A percentile compares a stretch with the other conserved stretches of the same genome.
These are phyloP conservation scores for Vigna trinervia DNA, from an alignment of 306 rosid species.

Conservation along the genomic window DNA sequence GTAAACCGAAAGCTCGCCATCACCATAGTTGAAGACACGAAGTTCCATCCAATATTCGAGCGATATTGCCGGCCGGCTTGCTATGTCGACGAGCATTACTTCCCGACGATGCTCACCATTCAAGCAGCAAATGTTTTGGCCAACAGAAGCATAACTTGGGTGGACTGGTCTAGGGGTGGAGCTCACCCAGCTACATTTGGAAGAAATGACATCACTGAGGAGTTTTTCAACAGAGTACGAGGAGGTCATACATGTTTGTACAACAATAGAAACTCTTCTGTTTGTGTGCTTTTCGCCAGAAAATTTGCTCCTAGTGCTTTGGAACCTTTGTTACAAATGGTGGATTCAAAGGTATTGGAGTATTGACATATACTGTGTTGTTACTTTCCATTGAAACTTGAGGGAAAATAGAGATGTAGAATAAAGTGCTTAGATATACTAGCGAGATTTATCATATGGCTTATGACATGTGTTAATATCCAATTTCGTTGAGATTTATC, in stretches of 20 bases:
- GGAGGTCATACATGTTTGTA: slow-evolving; percentile 60
- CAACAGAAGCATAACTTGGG: slow-evolving; percentile 94
- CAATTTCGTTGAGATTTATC: neutral
- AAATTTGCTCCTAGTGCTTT: slow-evolving; percentile 90
- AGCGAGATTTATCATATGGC: neutral
- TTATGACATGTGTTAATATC: no score
- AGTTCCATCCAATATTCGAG: slow-evolving; percentile 65
- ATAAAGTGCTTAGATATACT: slow-evolving; percentile 27
- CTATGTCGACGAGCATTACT: slow-evolving; percentile 95
- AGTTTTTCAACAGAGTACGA: slow-evolving; percentile 56
- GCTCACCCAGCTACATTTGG: slow-evolving; percentile 96
- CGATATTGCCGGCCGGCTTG: slow-evolving; percentile 80
- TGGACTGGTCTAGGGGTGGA: slow-evolving; percentile 98
- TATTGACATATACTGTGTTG: slow-evolving; percentile 49
- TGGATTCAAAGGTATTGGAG: slow-evolving; percentile 63
- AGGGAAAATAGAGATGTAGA: slow-evolving; percentile 29
- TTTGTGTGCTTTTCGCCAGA: slow-evolving; percentile 83
- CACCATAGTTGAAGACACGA: slow-evolving; percentile 66
- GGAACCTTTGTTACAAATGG: slow-evolving; percentile 72
- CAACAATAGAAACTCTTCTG: slow-evolving; percentile 57
- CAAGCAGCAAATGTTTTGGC: slow-evolving; percentile 61
- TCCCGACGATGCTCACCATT: slow-evolving; percentile 91
- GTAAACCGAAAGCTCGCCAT: slow-evolving; percentile 79
- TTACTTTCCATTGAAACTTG: slow-evolving; percentile 20
- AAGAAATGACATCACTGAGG: slow-evolving; percentile 57